These are phyloP conservation scores for Nicotiana sylvestris DNA, from an alignment of 257 asterid genomes.

Conservation along the genomic window DNA sequence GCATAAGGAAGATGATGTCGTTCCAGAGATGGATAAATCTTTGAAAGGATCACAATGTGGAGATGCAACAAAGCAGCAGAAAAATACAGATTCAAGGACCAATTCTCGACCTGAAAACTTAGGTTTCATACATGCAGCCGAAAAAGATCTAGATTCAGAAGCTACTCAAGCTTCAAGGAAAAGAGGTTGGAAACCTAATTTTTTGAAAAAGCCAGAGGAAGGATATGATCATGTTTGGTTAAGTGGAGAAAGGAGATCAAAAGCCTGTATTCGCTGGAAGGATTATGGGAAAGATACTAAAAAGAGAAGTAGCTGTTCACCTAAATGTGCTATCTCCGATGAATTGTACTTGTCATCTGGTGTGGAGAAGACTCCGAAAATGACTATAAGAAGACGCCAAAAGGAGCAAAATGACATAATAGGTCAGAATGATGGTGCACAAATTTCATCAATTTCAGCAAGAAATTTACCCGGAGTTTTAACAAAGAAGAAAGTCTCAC, in stretches of 20 bases:
- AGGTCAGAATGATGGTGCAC: not conserved
- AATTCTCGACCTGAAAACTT: not conserved
- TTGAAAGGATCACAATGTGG: not conserved
- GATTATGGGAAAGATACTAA: conserved; percentile 2
- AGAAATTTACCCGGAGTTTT: not conserved
- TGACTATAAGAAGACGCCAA: conserved; percentile 1
- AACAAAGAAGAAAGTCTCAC: not conserved
- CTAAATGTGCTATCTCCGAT: conserved; percentile 2
- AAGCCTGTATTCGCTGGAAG: not conserved
- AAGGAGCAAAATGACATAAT: not conserved
- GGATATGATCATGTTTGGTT: conserved; percentile 15
- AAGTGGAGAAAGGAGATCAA: conserved; percentile 6
- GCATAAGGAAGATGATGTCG: not conserved
- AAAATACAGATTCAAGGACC: conserved; percentile 5
- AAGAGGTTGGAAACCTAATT: conserved; percentile 18
- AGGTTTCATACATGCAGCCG: conserved; percentile 1
- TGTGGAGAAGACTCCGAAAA: conserved; percentile 2
- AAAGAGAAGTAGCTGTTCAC: conserved; percentile 7
- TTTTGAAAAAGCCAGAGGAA: conserved; percentile 18
- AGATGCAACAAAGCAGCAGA: conserved; percentile 12
- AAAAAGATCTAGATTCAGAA: not conserved
- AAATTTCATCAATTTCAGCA: conserved; percentile 6
- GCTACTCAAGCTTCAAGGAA: conserved; percentile 2
- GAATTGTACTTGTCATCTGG: not conserved
- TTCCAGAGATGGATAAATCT: not conserved